Evolutionary conservation across 2,329 filamentous ascomycete species (phyloP), one percentile per base, ranked within the genome.

Genomic region (Thelonectria discophora): DNA sequence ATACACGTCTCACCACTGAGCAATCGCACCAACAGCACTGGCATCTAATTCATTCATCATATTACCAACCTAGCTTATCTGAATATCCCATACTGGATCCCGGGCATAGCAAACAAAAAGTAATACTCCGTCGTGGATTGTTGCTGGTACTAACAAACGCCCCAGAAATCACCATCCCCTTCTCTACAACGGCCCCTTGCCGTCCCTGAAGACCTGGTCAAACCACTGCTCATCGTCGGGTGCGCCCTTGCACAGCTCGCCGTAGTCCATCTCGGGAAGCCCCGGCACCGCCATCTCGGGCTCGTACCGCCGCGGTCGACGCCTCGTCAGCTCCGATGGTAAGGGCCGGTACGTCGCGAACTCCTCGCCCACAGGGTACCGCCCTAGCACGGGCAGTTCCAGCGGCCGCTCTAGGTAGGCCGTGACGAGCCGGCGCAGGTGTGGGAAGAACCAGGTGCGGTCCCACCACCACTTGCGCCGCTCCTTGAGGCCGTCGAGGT

Each of bases 371-470:
- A 56, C 45, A 0, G 39, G 3, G 2, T 66, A 39, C 2, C 56
- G 48, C 5, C 58, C 18, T 1, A 69, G 21, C 1, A 58, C 20
- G 17, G 37, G 15, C 0, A 32, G 32, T 17, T 55, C 48, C 8
- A 3, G 20, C n/a, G 2, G 58, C 12, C 1, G 34, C 21, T 20
- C 62, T 60, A 71, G 37, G 10, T 60, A 61, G 1, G 21, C n/a
- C 3, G 50, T 18, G 4, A 64, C 4, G 0, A 67, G 60, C 1
- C 59, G 30, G 1, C 66, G 58, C 0, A 69, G 58, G 7, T 69
- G 55, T 0, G 66, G 66, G 7, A 69, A 71, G 46, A 55, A 69
- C 69, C 67, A 71, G 1, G 63, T 71, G 8, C 48, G 47, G 32
- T 67, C 47, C 66, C 67, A 68, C 67, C 65, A 69, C 11, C 55